Base-by-base conservation (phyloP, 1,284 basidiomycete species). In the Moesziomyces antarcticus region DNA sequence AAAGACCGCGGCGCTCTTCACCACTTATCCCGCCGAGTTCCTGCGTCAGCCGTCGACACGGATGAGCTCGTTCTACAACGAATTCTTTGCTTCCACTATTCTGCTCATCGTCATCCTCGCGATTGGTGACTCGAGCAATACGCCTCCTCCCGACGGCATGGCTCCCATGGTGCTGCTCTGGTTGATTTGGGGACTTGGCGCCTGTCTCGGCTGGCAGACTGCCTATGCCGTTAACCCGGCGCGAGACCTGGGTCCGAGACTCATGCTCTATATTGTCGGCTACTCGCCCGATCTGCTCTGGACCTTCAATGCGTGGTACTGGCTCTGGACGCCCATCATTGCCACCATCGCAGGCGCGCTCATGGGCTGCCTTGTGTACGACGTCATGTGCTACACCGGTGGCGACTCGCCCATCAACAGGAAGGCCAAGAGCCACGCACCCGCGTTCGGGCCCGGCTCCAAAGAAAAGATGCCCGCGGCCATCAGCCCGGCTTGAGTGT, bases 241-340 rank as follows among this genome's bases (percentile, higher is more conserved):
- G 7, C 87, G 90, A 71, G 90, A 90, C 78, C 81, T 90, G 20
- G 89, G 89, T 16, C 90, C 89, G 0, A 84, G 89, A 3, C 77
- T 90, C 46, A 84, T 90, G 80, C 88, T 88, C 2, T 87, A 88
- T 24, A 88, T 90, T 85, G 87, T 87, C 6, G 88, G 90, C 24
- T 91, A 90, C 76, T 89, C 89, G 24, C 81, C 58, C 45, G 85
- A 85, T 56, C 86, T 82, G 4, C 49, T 74, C 14, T 84, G 79
- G 72, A 79, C 85, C 30, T 88, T 85, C 73, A 85, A 87, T 60
- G 88, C 86, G 77, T 91, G 91, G 71, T 93, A 92, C 79, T 93
- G 91, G 91, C 70, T 92, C 30, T 93, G 91, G 91, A 90, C 89
- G 73, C 88, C 90, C 14, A 50, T 73, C 25, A 37, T 81, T 18